phyloP scores from a whole-genome alignment of 768 basidiomycete species.

The Mycena alexandri region DNA sequence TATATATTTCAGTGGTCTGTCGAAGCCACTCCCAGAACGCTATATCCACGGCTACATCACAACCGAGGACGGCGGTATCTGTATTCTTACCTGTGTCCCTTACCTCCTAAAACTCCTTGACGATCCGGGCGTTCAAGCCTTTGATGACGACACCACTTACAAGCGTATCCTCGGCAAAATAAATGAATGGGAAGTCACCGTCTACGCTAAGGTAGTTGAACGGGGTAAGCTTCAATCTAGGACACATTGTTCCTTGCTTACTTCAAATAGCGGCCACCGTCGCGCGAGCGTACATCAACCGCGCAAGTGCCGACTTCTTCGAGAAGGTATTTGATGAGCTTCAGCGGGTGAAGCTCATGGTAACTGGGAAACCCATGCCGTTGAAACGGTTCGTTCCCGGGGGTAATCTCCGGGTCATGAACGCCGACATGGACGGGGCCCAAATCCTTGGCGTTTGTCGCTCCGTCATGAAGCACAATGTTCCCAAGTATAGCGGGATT shows the following conservation, averaged over 20 bases:
- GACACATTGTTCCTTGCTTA: not conserved
- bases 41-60: conserved; percentile 36
- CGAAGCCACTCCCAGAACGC: conserved; percentile 43
- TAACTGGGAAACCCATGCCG: conserved; percentile 12
- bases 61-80: conserved; percentile 26
- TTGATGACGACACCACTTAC: conserved; percentile 27
- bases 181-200: conserved; percentile 24
- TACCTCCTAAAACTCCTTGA: conserved; percentile 33
- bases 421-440: conserved; percentile 20
- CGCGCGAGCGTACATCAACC: conserved; percentile 15
- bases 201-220: not conserved
- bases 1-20: conserved; percentile 13
- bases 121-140: conserved; percentile 6
- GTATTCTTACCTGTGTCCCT: conserved; percentile 41
- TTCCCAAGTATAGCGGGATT: conserved; percentile 13
- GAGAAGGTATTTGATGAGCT: conserved; percentile 17
- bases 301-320: conserved; percentile 13
- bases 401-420: conserved; percentile 13
- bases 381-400: conserved; percentile 13
- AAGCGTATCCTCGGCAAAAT: conserved; percentile 15
- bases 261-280: not conserved
- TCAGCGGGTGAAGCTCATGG: not conserved
- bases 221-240: conserved; percentile 8
- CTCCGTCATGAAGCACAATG: conserved; percentile 19
- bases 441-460: conserved; percentile 2